Evolutionary conservation across 768 basidiomycete species (phyloP).

Genomic region (Favolaschia claudopus): DNA sequence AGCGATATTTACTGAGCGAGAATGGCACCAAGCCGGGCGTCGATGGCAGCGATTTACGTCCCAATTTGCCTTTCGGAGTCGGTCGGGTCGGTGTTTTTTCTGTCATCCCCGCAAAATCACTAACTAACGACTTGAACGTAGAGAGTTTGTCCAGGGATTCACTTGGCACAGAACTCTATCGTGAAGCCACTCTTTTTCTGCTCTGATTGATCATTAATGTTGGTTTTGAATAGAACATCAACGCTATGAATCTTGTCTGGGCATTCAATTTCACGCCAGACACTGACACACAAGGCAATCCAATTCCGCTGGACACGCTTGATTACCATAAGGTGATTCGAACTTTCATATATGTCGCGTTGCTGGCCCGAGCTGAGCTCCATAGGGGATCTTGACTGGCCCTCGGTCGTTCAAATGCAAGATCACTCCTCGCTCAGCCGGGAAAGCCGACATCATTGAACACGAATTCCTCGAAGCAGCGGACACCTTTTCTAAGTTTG

Average conservation of each 20-base stretch:
- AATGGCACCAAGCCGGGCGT: constrained; percentile 15
- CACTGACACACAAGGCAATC: not conserved
- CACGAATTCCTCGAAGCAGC: constrained; percentile 20
- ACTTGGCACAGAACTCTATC: constrained; percentile 13
- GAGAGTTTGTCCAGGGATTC: constrained; percentile 16
- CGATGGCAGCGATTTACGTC: not conserved
- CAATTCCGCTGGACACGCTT: constrained; percentile 20
- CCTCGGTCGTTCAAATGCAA: constrained; percentile 29
- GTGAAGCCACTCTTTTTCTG: not conserved
- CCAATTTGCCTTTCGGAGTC: not conserved
- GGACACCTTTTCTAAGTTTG: constrained; percentile 21
- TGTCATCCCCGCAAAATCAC: not conserved
- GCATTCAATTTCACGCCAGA: constrained; percentile 35
- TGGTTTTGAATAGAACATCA: no score
- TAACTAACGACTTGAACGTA: not conserved
- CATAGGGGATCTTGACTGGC: constrained; percentile 20
- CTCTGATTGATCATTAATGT: no score
- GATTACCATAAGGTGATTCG: constrained; percentile 23
- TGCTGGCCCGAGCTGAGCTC: not conserved
- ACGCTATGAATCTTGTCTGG: constrained; percentile 39
- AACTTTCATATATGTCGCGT: not conserved
- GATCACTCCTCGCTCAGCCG: constrained; percentile 28
- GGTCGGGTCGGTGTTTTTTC: constrained; percentile 7
- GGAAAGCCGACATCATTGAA: constrained; percentile 24
- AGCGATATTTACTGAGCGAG: constrained; percentile 13